phyloP scores from a whole-genome alignment of 192 early-diverging fungal genomes.

The Chytriomyces hyalinus region DNA sequence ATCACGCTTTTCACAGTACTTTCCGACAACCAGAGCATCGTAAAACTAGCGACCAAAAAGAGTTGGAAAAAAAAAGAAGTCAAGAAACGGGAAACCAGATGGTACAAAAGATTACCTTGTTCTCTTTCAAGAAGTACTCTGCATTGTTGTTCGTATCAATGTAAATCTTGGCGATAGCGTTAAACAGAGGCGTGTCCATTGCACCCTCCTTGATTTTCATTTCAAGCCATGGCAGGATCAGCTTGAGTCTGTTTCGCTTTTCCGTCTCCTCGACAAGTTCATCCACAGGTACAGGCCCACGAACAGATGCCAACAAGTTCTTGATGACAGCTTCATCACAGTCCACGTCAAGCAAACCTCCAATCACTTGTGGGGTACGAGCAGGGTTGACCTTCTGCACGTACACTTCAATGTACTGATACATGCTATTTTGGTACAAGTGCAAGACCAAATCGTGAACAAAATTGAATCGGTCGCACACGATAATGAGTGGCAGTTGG shows the following conservation, averaged over 20 bases:
- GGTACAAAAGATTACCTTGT: conserved; percentile 51
- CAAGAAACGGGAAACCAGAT: conserved; percentile 1
- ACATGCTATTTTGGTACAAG: conserved; percentile 90
- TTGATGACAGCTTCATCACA: conserved; percentile 95
- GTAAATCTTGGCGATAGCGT: conserved; percentile 98
- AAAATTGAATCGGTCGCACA: conserved; percentile 96
- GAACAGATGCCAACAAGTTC: conserved; percentile 83
- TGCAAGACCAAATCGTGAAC: conserved; percentile 97
- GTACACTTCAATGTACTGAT: conserved; percentile 98
- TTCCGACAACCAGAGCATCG: conserved; percentile 89
- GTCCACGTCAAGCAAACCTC: conserved; percentile 96
- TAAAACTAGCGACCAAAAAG: conserved; percentile 64
- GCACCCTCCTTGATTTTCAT: conserved; percentile 84
- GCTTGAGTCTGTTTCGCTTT: conserved; percentile 96
- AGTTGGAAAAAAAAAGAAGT: not conserved
- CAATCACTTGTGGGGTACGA: conserved; percentile 93
- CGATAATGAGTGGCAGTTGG: conserved; percentile 97
- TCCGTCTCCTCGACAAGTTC: conserved; percentile 89
- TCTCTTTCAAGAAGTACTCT: conserved; percentile 91
- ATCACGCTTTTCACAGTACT: conserved; percentile 99
- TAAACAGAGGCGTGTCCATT: conserved; percentile 90
- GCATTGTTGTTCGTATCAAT: conserved; percentile 99
- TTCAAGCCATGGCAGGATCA: conserved; percentile 94
- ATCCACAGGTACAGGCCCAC: conserved; percentile 81
- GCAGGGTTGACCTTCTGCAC: conserved; percentile 98